Evolutionary conservation across 768 basidiomycete genomes (phyloP).

Genomic region (Dentipellis sp.): DNA sequence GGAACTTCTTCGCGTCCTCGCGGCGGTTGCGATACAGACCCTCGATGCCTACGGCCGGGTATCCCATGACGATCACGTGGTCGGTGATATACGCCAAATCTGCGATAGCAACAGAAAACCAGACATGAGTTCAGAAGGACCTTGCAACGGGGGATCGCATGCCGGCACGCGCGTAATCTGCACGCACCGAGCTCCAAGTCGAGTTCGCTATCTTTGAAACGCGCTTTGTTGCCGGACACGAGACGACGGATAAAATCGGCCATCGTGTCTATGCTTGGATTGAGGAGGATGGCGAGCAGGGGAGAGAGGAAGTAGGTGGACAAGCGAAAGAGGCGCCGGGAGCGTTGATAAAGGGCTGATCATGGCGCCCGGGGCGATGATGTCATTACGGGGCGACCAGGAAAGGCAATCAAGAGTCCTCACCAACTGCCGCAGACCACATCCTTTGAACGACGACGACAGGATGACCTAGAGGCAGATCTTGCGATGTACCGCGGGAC

Average conservation of each 20-base stretch:
- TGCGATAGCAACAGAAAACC: slow-evolving; percentile 1
- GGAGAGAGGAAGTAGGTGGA: background rate
- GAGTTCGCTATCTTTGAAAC: slow-evolving; percentile 60
- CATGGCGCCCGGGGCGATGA: background rate
- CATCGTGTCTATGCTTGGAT: slow-evolving; percentile 27
- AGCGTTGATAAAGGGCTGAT: background rate
- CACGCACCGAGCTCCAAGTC: slow-evolving; percentile 60
- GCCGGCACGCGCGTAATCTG: slow-evolving; percentile 5
- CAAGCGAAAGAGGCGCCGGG: background rate
- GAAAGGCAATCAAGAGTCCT: background rate
- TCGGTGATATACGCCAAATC: slow-evolving; percentile 69
- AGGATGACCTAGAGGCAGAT: too few species aligned
- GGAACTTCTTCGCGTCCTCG: slow-evolving; percentile 66
- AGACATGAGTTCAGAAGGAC: too few species aligned
- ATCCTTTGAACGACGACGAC: too few species aligned
- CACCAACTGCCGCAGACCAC: too few species aligned
- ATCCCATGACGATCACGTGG: slow-evolving; percentile 73
- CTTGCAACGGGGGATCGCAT: background rate
- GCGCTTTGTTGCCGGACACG: slow-evolving; percentile 75
- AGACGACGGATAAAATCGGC: slow-evolving; percentile 59
- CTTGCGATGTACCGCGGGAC: too few species aligned
- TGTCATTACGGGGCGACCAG: background rate
- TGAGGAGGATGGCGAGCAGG: background rate
- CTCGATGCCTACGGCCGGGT: slow-evolving; percentile 73
- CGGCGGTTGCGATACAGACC: slow-evolving; percentile 72